Conservation (phyloP, 257 asterid genomes). For the Primulina tabacum region DNA sequence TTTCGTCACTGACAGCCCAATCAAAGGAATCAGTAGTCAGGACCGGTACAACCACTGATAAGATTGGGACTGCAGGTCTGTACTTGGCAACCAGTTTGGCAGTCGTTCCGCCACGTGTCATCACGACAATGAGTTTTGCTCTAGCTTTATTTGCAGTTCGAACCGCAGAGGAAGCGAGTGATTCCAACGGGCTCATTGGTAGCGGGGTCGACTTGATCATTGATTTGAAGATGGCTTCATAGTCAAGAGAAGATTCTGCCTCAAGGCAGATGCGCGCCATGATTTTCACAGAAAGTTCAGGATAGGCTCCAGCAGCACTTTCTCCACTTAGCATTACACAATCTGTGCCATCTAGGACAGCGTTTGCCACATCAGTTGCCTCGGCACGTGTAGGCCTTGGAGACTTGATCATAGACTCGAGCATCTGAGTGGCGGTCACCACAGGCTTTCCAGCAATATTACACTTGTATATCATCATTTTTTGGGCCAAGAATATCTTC, state of each 20-base stretch:
- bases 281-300: conserved; percentile 68
- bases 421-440: conserved; percentile 94
- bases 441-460: conserved; percentile 82
- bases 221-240: conserved; percentile 61
- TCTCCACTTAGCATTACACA: conserved; percentile 93
- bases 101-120: conserved; percentile 84
- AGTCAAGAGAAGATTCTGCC: conserved; percentile 79
- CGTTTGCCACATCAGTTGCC: conserved; percentile 90
- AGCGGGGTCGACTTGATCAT: conserved; percentile 74
- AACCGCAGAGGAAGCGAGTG: conserved; percentile 78
- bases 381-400: conserved; percentile 95
- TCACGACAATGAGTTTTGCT: conserved; percentile 72
- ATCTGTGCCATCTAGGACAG: conserved; percentile 85
- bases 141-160: conserved; percentile 66
- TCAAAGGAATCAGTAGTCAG: conserved; percentile 65
- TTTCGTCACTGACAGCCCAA: conserved; percentile 74
- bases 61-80: conserved; percentile 74
- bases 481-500: conserved; percentile 86
- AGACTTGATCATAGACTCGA: conserved; percentile 89
- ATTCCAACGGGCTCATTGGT: conserved; percentile 89
- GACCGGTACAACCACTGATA: conserved; percentile 79
- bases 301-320: conserved; percentile 89
- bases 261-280: conserved; percentile 80
- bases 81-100: conserved; percentile 89
- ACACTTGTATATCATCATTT: conserved; percentile 90